Conservation (phyloP, 306 rosid genomes). For the Citrullus amarus region DNA sequence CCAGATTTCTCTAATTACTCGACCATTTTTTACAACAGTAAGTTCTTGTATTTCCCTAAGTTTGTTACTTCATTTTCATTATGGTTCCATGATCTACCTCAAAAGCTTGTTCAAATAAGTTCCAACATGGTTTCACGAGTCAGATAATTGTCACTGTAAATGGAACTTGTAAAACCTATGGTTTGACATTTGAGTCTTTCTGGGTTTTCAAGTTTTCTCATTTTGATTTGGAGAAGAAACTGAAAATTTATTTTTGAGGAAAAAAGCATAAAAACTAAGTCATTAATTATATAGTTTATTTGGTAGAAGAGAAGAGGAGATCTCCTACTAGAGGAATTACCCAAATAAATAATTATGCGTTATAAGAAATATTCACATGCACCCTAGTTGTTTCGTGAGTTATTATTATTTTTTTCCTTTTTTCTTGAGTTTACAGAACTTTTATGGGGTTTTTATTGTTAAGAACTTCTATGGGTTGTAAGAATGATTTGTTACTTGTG, state of each 20-base stretch:
- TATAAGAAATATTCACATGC: neutral
- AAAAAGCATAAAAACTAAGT: neutral
- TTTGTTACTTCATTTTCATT: neutral
- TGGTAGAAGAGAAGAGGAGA: neutral
- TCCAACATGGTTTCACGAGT: neutral
- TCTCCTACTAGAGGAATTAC: neutral
- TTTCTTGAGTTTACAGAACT: no score
- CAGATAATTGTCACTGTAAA: neutral
- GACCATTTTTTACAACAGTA: neutral
- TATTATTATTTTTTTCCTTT: neutral
- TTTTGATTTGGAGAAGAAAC: neutral
- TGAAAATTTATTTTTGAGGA: neutral
- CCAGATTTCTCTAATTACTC: neutral
- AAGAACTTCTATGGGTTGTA: no score
- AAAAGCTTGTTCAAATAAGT: neutral
- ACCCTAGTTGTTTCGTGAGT: neutral
- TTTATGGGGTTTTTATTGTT: no score
- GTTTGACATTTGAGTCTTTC: neutral
- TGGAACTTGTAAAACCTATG: neutral
- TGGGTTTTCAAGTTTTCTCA: neutral
- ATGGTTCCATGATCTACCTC: neutral
- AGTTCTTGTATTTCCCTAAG: neutral
- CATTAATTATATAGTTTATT: neutral
- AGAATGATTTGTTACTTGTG: neutral
- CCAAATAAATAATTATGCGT: neutral